Base-by-base conservation (phyloP, 331 rosid species). In the Saraca asoca region DNA sequence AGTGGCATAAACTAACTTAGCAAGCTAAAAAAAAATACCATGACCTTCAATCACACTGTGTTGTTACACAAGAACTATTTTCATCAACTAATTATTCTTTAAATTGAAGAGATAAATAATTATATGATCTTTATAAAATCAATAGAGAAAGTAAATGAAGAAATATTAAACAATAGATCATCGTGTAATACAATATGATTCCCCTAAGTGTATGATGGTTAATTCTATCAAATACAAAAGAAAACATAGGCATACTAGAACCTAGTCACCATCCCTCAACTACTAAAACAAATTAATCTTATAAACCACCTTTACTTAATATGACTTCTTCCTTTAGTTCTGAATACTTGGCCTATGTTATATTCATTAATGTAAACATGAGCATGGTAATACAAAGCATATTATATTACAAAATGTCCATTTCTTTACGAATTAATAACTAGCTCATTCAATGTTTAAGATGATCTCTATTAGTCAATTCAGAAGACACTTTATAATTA, bases 31-130 rank as follows among this genome's bases (percentile, higher is more conserved):
- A 54, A 49, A 38, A 29, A 71, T 16, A 31, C 70, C 39, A 12
- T 16, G 14, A 73, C 16, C 42, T 35, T 35, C 51, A 50, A 66
- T 75, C 38, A 44, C 49, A 44, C 29, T 51, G 37, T 54, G 50
- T 39, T 70, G 19, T 14, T 37, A 60, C n/a, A 43, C 45, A 42
- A 16, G 58, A 33, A 45, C 18, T 17, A n/a, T 17, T 45, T 54
- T 50, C 39, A 42, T 52, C 34, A 13, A 72, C 61, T 61, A 52
- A 61, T 7, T n/a, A n/a, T n/a, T 38, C 11, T 62, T 0, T 39
- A 44, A 44, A 53, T 62, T 14, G 64, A n/a, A 70, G 56, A 51
- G 54, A 18, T 15, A 33, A 44, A 62, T 51, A 12, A 60, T 29
- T 38, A 54, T 56, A 50, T 12, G 38, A 41, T 5, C 6, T 39